Evolutionary conservation across 2,329 filamentous ascomycete species (phyloP).

Genomic region (Trichoderma harzianum): DNA sequence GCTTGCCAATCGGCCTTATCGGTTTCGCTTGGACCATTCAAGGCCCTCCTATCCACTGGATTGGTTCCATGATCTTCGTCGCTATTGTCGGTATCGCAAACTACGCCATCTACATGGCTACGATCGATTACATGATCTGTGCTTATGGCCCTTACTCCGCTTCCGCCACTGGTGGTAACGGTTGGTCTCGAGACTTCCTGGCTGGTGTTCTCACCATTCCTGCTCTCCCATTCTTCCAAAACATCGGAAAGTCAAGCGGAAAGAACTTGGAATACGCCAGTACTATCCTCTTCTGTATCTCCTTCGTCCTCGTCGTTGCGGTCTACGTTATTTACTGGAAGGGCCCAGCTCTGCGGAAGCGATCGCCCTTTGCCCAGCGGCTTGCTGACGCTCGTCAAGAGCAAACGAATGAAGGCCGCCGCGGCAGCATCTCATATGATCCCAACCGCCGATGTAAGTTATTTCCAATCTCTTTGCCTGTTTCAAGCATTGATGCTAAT

Average conservation of each 20-base stretch:
- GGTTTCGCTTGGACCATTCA: conserved; percentile 67
- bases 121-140: conserved; percentile 74
- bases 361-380: conserved; percentile 63
- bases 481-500: neutral
- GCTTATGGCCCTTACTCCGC: conserved; percentile 71
- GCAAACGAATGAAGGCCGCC: conserved; percentile 28
- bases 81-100: conserved; percentile 70
- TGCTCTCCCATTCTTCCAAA: conserved; percentile 60
- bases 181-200: conserved; percentile 69
- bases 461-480: neutral
- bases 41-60: conserved; percentile 64
- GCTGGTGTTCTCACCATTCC: conserved; percentile 69
- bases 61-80: conserved; percentile 62
- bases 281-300: conserved; percentile 62
- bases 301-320: conserved; percentile 57
- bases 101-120: conserved; percentile 71
- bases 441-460: conserved; percentile 30
- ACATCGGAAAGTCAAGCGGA: conserved; percentile 47
- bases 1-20: conserved; percentile 64
- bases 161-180: conserved; percentile 73
- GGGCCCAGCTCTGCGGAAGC: conserved; percentile 56
- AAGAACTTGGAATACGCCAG: conserved; percentile 57
- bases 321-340: conserved; percentile 67
- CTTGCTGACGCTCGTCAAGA: conserved; percentile 46
- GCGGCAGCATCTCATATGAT: conserved; percentile 28